phyloP scores from a whole-genome alignment of 139 green algal species.

The Protoeuglena noctilucae region DNA sequence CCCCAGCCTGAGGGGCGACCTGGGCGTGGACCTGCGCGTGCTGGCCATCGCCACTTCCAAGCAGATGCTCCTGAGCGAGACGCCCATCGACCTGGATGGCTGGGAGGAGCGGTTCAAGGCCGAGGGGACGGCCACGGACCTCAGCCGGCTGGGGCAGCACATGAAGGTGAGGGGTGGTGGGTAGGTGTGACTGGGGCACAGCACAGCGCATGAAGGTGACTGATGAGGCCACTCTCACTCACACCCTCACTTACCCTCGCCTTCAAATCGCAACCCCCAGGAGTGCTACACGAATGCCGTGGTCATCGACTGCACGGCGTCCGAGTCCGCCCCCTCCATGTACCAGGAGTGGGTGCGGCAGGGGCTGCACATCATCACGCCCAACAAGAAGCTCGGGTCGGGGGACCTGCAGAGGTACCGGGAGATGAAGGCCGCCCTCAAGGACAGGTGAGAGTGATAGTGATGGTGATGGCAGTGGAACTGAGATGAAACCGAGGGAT shows the following conservation, averaged over 20 bases:
- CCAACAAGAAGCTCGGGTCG: conserved; percentile 92
- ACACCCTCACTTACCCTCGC: too few relatives aligned
- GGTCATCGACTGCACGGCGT: conserved; percentile 88
- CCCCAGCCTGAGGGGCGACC: conserved; percentile 42
- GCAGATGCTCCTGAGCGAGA: conserved; percentile 65
- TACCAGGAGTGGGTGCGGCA: conserved; percentile 78
- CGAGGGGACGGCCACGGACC: conserved; percentile 2
- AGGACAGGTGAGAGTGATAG: too few relatives aligned
- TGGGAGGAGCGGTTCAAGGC: conserved; percentile 55
- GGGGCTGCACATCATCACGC: conserved; percentile 80
- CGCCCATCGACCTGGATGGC: conserved; percentile 48
- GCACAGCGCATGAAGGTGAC: too few relatives aligned
- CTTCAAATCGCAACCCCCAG: too few relatives aligned
- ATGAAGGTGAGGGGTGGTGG: too few relatives aligned
- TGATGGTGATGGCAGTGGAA: too few relatives aligned
- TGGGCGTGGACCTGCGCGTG: conserved; percentile 74
- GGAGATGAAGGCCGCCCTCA: conserved; percentile 36
- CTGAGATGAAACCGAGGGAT: too few relatives aligned
- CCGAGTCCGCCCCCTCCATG: conserved; percentile 31
- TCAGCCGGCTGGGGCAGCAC: too few relatives aligned
- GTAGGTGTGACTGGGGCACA: too few relatives aligned
- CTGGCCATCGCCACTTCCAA: conserved; percentile 50
- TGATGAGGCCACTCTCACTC: too few relatives aligned
- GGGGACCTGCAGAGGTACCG: conserved; percentile 68
- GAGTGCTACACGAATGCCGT: conserved; percentile 86